Evolutionary conservation across 2,329 filamentous ascomycete species (phyloP).

Genomic region (Diaporthe vexans): DNA sequence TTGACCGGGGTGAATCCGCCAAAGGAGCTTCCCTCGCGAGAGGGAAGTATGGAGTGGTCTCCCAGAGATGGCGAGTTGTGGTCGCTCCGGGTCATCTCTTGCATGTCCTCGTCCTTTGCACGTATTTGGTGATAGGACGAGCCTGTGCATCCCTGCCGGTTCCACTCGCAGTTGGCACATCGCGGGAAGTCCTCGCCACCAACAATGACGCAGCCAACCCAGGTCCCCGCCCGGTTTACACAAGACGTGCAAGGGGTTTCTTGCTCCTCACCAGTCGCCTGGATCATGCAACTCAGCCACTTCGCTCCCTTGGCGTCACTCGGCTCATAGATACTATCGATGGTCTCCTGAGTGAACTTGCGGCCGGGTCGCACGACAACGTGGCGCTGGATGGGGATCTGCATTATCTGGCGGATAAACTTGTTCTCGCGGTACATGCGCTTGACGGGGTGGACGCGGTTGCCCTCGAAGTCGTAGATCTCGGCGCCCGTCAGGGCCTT

Average conservation of each 20-base stretch:
- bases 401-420: slow-evolving; percentile 55
- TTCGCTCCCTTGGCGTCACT: slow-evolving; percentile 59
- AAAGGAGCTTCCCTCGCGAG: slow-evolving; percentile 36
- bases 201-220: slow-evolving; percentile 60
- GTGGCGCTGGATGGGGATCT: slow-evolving; percentile 54
- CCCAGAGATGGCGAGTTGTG: slow-evolving; percentile 16
- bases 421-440: slow-evolving; percentile 56
- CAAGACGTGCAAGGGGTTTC: slow-evolving; percentile 57
- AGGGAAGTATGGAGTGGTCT: slow-evolving; percentile 20
- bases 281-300: slow-evolving; percentile 65
- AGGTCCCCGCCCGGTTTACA: slow-evolving; percentile 58
- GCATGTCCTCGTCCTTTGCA: slow-evolving; percentile 30
- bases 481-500: slow-evolving; percentile 48
- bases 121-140: slow-evolving; percentile 40
- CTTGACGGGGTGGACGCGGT: slow-evolving; percentile 54
- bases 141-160: slow-evolving; percentile 48
- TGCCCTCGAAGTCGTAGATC: slow-evolving; percentile 55
- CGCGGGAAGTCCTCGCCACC: slow-evolving; percentile 58
- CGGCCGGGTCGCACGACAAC: slow-evolving; percentile 59
- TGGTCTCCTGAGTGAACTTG: slow-evolving; percentile 56
- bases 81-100: slow-evolving; percentile 4
- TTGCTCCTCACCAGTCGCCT: slow-evolving; percentile 62
- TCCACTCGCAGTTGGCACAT: slow-evolving; percentile 68
- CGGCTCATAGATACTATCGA: slow-evolving; percentile 58
- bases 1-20: slow-evolving; percentile 47